These are phyloP conservation scores for Zygoascus biomembranicola DNA, from an alignment of 805 yeast genomes.

Conservation along the genomic window DNA sequence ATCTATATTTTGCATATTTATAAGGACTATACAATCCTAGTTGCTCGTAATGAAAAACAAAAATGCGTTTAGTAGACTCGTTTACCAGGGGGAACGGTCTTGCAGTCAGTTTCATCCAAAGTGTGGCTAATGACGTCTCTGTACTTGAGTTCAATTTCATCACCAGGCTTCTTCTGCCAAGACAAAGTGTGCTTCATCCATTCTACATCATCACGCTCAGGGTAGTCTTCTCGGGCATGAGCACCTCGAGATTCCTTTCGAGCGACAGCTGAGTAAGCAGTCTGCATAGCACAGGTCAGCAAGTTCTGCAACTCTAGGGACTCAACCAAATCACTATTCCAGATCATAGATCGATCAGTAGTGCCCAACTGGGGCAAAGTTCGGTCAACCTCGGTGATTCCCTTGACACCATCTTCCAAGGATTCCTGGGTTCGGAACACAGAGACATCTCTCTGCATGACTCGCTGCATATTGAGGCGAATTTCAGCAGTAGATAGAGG, in stretches of 20 bases:
- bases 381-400: conserved; percentile 67
- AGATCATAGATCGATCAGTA: conserved; percentile 94
- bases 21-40: no score
- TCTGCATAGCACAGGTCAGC: conserved; percentile 94
- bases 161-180: conserved; percentile 74
- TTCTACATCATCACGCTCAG: conserved; percentile 88
- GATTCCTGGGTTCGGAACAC: conserved; percentile 93
- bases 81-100: conserved; percentile 92
- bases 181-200: conserved; percentile 98
- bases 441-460: conserved; percentile 95
- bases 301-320: conserved; percentile 93
- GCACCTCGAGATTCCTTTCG: conserved; percentile 99
- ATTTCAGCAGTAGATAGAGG: conserved; percentile 76
- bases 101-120: conserved; percentile 86
- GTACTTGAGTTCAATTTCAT: conserved; percentile 65
- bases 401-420: conserved; percentile 82
- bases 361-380: conserved; percentile 71
- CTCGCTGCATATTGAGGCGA: conserved; percentile 86
- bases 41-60: neutral
- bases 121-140: conserved; percentile 78
- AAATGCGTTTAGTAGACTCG: conserved; percentile 73
- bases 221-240: conserved; percentile 97
- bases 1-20: conserved; percentile 1
- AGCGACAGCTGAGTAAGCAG: conserved; percentile 88
- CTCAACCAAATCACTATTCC: conserved; percentile 97